Base-by-base conservation (phyloP, 352 stramenopile species). In the Pythium aquatile region DNA sequence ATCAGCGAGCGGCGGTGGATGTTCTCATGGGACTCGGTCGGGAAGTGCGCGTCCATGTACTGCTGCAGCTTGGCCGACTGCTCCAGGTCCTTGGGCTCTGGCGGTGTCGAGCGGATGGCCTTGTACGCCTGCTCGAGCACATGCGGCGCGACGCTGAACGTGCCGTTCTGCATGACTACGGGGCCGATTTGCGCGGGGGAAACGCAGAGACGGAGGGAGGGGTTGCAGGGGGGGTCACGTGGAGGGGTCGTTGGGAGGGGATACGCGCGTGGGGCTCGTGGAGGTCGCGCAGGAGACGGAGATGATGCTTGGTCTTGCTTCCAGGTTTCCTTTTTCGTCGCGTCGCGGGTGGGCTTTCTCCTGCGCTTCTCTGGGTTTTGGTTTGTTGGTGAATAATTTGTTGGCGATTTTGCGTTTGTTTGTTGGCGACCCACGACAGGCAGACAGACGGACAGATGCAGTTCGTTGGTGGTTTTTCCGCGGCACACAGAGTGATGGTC, bases 111-210 rank as follows among this genome's bases (percentile, higher is more conserved):
- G 69, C 87, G 87, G 71, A 96, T 96, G 55, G 87, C 82, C 76
- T 93, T 93, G 76, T 96, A 96, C 33, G 87, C 87, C 77, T 96
- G 87, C 65, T 96, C 85, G 39, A 96, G 78, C 62, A 91, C 78
- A 59, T 90, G 79, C 29, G 83, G 69, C 58, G 82, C 78, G 66
- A 93, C 85, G 6, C 71, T 78, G 58, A 91, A 88, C 58, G 79
- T 76, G 63, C 73, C 62, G 78, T 79, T 92, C 72, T 74, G 67
- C 67, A 74, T 74, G 32, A 49, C 26, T 52, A 24, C 16, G 5
- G 26, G 2, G 30, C 14, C 7, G 55, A 49, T 58, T 63, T 4
- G 11, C 10, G 17, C 39, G 11, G 40, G 4, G 33, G 48, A 48
- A 39, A 29, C 51, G 57, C 35, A n/a, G 5, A 51, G 24, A 32